phyloP scores from a whole-genome alignment of 2,329 filamentous ascomycete genomes.

The Colletotrichum destructivum region DNA sequence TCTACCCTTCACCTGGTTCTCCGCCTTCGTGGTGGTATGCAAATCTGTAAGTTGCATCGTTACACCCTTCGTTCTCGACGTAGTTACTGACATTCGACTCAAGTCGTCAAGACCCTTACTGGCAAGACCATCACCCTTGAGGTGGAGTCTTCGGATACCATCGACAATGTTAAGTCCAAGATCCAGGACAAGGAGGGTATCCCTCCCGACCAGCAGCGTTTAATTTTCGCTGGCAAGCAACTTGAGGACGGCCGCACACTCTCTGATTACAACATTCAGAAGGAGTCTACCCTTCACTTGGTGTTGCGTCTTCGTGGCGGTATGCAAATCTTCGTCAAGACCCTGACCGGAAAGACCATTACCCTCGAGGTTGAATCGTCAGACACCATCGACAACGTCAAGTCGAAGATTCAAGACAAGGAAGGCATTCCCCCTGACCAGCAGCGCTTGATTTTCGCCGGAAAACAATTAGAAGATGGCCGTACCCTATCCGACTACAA shows the following conservation, averaged over 20 bases:
- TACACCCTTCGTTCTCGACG: background rate
- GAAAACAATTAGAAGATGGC: slow-evolving; percentile 94
- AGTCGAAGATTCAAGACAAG: slow-evolving; percentile 94
- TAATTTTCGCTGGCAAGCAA: slow-evolving; percentile 97
- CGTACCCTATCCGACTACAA: slow-evolving; percentile 96
- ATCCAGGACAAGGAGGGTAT: slow-evolving; percentile 99
- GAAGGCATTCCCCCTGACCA: slow-evolving; percentile 96
- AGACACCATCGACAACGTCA: slow-evolving; percentile 95
- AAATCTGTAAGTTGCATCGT: slow-evolving; percentile 69
- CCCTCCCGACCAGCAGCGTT: slow-evolving; percentile 93
- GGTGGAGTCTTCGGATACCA: slow-evolving; percentile 90
- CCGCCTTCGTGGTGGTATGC: slow-evolving; percentile 77
- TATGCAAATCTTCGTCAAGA: slow-evolving; percentile 93
- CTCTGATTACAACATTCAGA: slow-evolving; percentile 96
- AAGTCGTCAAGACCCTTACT: slow-evolving; percentile 85
- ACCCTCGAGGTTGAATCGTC: slow-evolving; percentile 91
- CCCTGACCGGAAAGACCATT: slow-evolving; percentile 92
- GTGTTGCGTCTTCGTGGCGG: slow-evolving; percentile 91
- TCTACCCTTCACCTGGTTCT: slow-evolving; percentile 83
- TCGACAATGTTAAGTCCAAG: slow-evolving; percentile 97
- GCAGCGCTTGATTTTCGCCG: slow-evolving; percentile 93
- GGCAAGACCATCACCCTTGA: slow-evolving; percentile 96
- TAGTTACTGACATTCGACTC: slow-evolving; percentile 44
- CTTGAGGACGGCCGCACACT: slow-evolving; percentile 94
- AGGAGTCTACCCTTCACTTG: slow-evolving; percentile 88